Conservation (phyloP, 164 flowering plant species). For the Stephania yunnanensis region DNA sequence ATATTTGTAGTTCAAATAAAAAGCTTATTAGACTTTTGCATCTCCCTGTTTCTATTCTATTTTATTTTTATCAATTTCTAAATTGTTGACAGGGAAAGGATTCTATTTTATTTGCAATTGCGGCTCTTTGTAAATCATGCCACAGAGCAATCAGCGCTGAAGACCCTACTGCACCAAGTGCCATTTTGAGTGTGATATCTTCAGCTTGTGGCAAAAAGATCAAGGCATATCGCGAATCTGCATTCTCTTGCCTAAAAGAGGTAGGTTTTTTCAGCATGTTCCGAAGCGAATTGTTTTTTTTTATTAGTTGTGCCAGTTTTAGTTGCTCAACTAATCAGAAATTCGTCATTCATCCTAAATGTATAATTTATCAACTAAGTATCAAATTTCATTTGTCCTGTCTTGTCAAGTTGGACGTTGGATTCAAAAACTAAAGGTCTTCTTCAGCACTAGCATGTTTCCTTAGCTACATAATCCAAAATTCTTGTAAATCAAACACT, state of each 20-base stretch:
- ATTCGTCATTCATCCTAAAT: too few relatives aligned
- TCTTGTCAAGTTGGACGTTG: too few relatives aligned
- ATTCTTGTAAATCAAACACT: too few relatives aligned
- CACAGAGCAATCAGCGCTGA: conserved; percentile 55
- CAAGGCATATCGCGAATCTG: conserved; percentile 81
- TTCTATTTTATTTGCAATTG: conserved; percentile 60
- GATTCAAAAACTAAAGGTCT: too few relatives aligned
- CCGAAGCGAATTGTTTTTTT: neutral
- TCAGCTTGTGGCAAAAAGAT: conserved; percentile 74
- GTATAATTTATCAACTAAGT: too few relatives aligned
- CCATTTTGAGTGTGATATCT: conserved; percentile 49
- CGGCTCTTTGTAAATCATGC: conserved; percentile 69
- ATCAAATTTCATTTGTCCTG: too few relatives aligned
- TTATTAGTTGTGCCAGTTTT: neutral
- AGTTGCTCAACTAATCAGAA: too few relatives aligned
- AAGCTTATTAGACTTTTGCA: neutral
- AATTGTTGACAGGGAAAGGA: conserved; percentile 82
- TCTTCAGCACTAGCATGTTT: too few relatives aligned
- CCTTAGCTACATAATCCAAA: too few relatives aligned
- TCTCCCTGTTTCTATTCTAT: neutral
- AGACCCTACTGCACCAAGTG: conserved; percentile 51
- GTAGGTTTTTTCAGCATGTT: conserved; percentile 24
- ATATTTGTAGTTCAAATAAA: neutral
- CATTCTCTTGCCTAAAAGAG: conserved; percentile 73
- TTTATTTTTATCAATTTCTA: neutral